Conservation (phyloP, 2,329 filamentous ascomycete species). For the Emmonsiellopsis sp. region DNA sequence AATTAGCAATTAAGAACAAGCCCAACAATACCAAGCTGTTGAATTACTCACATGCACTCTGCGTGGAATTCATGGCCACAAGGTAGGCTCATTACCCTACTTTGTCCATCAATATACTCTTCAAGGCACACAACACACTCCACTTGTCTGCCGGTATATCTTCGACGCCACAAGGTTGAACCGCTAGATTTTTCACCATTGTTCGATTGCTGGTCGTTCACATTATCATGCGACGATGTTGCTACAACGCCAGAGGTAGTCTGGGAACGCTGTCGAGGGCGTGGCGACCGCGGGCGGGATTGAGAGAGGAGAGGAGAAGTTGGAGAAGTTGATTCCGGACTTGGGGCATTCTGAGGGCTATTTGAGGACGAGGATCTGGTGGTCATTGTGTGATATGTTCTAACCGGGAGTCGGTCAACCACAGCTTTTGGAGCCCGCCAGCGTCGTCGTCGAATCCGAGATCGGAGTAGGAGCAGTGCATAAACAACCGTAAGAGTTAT, state of each 20-base stretch:
- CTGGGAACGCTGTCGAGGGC: slow-evolving; percentile 29
- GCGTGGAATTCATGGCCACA: slow-evolving; percentile 97
- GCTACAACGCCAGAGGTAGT: slow-evolving; percentile 24
- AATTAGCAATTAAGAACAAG: not conserved
- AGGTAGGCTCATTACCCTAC: slow-evolving; percentile 89
- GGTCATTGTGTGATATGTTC: slow-evolving; percentile 83
- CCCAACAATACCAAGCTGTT: not conserved
- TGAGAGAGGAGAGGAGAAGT: slow-evolving; percentile 65
- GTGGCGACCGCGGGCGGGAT: slow-evolving; percentile 18
- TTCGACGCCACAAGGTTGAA: slow-evolving; percentile 39
- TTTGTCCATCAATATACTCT: slow-evolving; percentile 90
- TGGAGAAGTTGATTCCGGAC: slow-evolving; percentile 56
- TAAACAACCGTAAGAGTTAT: slow-evolving; percentile 92
- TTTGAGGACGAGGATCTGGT: slow-evolving; percentile 49
- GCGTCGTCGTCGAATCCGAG: slow-evolving; percentile 75
- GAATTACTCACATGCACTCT: slow-evolving; percentile 83
- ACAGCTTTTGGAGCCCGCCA: slow-evolving; percentile 98
- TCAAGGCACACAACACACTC: slow-evolving; percentile 97
- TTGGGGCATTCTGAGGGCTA: slow-evolving; percentile 48
- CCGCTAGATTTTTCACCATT: slow-evolving; percentile 38
- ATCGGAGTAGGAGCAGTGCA: slow-evolving; percentile 73
- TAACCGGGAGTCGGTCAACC: slow-evolving; percentile 85
- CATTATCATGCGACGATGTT: slow-evolving; percentile 13
- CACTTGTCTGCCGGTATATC: slow-evolving; percentile 57
- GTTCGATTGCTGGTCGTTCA: not conserved